Conservation (phyloP, 2,329 filamentous ascomycete genomes). For the Paraphaeosphaeria minitans region DNA sequence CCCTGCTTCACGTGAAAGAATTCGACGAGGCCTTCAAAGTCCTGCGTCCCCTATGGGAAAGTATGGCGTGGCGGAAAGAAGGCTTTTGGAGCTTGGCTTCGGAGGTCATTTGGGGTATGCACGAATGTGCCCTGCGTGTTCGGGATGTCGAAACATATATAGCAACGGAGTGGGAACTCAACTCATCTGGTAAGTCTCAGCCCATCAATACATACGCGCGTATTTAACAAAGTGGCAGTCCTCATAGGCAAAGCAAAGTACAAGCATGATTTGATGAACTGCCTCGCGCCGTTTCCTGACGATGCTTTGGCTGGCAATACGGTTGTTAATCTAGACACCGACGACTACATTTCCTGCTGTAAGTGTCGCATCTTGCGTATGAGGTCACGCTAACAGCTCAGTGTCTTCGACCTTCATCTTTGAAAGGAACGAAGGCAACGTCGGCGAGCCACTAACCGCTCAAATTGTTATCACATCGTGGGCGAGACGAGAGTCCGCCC, state of each 20-base stretch:
- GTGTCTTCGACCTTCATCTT: slow-evolving; percentile 61
- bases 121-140: slow-evolving; percentile 57
- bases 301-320: slow-evolving; percentile 47
- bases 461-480: slow-evolving; percentile 60
- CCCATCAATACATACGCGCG: too few species aligned
- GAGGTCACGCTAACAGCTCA: slow-evolving; percentile 29
- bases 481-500: slow-evolving; percentile 51
- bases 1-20: slow-evolving; percentile 56
- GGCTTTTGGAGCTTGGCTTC: slow-evolving; percentile 64
- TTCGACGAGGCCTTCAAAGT: slow-evolving; percentile 59
- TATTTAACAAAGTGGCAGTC: slow-evolving; percentile 30
- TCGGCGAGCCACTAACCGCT: slow-evolving; percentile 62
- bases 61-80: slow-evolving; percentile 62
- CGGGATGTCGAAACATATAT: slow-evolving; percentile 56
- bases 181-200: slow-evolving; percentile 36
- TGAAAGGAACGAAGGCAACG: slow-evolving; percentile 60
- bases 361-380: slow-evolving; percentile 46
- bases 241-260: slow-evolving; percentile 41
- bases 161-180: slow-evolving; percentile 63
- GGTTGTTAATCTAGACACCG: slow-evolving; percentile 53
- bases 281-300: slow-evolving; percentile 47
- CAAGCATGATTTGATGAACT: slow-evolving; percentile 54
- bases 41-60: slow-evolving; percentile 60
- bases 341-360: slow-evolving; percentile 57
- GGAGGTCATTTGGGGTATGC: slow-evolving; percentile 59